phyloP scores from a whole-genome alignment of 306 rosid genomes.

The Dryas drummondii region DNA sequence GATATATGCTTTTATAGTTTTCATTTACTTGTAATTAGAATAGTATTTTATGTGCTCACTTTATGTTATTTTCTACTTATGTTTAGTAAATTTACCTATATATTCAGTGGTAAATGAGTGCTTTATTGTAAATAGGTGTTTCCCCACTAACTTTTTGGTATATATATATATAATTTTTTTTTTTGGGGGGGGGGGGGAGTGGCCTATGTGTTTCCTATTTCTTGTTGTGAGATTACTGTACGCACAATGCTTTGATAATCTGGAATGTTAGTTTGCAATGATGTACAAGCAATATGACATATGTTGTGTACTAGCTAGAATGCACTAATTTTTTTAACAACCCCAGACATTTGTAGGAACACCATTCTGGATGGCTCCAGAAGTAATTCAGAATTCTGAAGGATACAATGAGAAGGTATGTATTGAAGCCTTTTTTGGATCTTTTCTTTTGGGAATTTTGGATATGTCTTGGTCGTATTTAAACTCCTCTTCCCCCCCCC shows the following conservation, averaged over 20 bases:
- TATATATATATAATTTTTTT: not conserved
- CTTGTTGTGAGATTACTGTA: not conserved
- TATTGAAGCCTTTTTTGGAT: slow-evolving; percentile 14
- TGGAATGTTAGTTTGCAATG: not conserved
- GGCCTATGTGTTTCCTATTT: not conserved
- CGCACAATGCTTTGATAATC: not conserved
- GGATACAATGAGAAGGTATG: slow-evolving; percentile 98
- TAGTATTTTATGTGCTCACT: slow-evolving; percentile 10
- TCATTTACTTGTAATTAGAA: slow-evolving; percentile 5
- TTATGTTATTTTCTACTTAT: not conserved
- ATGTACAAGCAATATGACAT: not conserved
- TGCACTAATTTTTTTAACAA: slow-evolving; percentile 54
- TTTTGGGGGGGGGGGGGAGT: not conserved
- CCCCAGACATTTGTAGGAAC: slow-evolving; percentile 99
- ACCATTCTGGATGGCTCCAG: slow-evolving; percentile 99
- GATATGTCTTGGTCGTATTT: too few species aligned
- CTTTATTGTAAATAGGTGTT: not conserved
- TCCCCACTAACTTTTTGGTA: not conserved
- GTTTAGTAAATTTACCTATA: not conserved
- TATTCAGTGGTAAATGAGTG: not conserved
- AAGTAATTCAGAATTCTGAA: slow-evolving; percentile 94
- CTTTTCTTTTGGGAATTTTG: not conserved
- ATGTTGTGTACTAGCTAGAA: slow-evolving; percentile 15
- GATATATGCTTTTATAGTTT: not conserved
- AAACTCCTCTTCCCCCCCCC: too few species aligned